Evolutionary conservation across 192 early-diverging fungal species (phyloP).

Genomic region (Thamnidium elegans): DNA sequence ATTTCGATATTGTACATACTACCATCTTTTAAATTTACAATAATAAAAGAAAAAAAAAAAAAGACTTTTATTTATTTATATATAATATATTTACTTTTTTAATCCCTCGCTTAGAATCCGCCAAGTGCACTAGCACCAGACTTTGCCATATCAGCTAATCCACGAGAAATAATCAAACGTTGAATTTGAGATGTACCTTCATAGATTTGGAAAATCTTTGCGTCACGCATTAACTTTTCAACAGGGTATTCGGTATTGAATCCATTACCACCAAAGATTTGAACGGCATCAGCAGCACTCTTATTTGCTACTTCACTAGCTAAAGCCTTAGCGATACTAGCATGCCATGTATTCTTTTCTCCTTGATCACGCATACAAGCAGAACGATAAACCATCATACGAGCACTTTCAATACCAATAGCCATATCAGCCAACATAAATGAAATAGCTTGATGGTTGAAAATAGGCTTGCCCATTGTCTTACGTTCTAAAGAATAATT

Average conservation of each 20-base stretch:
- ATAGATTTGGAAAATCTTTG: constrained; percentile 96
- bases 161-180: constrained; percentile 84
- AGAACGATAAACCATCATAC: constrained; percentile 79
- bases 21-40: constrained; percentile 4
- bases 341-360: constrained; percentile 88
- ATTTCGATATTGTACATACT: constrained; percentile 15
- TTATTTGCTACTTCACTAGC: constrained; percentile 83
- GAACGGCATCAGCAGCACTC: constrained; percentile 84
- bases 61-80: neutral
- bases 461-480: constrained; percentile 91
- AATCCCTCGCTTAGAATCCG: constrained; percentile 9
- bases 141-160: constrained; percentile 63
- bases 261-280: constrained; percentile 91
- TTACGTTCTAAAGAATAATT: constrained; percentile 89
- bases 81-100: neutral
- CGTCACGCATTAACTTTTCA: constrained; percentile 93
- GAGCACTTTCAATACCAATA: constrained; percentile 86
- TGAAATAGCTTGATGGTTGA: constrained; percentile 86
- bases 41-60: constrained; percentile 1
- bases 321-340: constrained; percentile 87
- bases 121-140: constrained; percentile 32
- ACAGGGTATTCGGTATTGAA: constrained; percentile 90
- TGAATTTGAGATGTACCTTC: constrained; percentile 97
- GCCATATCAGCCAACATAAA: constrained; percentile 98
- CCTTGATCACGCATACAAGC: constrained; percentile 84